Conservation (phyloP, 2,329 filamentous ascomycete genomes). For the Neonectria faginata region DNA sequence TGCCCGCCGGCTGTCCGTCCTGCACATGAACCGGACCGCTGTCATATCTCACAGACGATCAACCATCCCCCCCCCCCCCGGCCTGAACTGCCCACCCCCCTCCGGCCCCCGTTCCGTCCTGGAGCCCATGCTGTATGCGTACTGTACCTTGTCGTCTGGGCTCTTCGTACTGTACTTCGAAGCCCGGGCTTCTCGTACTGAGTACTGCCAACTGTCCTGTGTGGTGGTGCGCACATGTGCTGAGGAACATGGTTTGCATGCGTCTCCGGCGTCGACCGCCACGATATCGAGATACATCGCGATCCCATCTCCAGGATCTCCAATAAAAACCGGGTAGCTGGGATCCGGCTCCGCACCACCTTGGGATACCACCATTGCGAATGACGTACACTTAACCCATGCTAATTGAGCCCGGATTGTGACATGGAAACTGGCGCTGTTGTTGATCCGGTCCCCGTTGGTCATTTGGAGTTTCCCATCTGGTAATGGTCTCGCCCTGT, state of each 20-base stretch:
- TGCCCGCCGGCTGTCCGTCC: not conserved
- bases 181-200: too few species aligned
- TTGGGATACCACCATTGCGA: constrained; percentile 10
- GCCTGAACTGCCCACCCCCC: not conserved
- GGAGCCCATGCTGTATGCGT: not conserved
- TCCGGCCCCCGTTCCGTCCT: not conserved
- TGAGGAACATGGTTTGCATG: not conserved
- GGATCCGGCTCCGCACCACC: constrained; percentile 9
- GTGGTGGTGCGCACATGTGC: too few species aligned
- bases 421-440: not conserved
- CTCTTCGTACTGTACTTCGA: too few species aligned
- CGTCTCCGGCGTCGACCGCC: constrained; percentile 33
- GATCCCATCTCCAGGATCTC: constrained; percentile 34
- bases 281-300: constrained; percentile 43
- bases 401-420: not conserved
- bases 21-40: constrained; percentile 7
- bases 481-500: not conserved
- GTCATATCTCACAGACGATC: constrained; percentile 12
- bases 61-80: not conserved
- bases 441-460: not conserved
- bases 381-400: not conserved
- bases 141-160: too few species aligned
- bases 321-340: constrained; percentile 31
- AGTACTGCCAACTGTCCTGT: too few species aligned
- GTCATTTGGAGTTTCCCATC: not conserved